Percentiles rank a stretch among this genome's conserved stretches.
Conservation (phyloP, 768 basidiomycete species). For the Xerocomellus dryophilus region DNA sequence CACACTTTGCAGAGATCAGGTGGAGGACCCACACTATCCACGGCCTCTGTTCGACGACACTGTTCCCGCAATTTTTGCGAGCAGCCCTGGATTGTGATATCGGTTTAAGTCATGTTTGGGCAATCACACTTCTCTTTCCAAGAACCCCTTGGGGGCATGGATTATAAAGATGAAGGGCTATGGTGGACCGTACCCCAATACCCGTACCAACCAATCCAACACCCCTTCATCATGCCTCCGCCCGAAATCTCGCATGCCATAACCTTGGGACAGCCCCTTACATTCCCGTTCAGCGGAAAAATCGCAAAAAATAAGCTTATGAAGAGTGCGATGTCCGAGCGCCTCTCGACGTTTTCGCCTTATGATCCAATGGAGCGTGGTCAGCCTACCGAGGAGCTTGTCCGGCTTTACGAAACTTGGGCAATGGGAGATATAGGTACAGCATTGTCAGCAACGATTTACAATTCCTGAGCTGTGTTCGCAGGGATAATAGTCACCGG, state of each 20-base stretch:
- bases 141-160: conserved; percentile 6
- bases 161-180: conserved; percentile 20
- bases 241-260: conserved; percentile 18
- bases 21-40: background rate
- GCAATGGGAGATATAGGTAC: conserved; percentile 32
- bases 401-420: conserved; percentile 36
- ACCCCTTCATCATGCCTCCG: conserved; percentile 12
- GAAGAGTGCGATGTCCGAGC: conserved; percentile 37
- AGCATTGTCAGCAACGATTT: background rate
- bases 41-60: too few species aligned
- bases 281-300: conserved; percentile 31
- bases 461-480: conserved; percentile 3
- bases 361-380: conserved; percentile 30
- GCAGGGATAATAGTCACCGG: conserved; percentile 33
- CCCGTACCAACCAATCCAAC: conserved; percentile 15
- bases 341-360: conserved; percentile 34
- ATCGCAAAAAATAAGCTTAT: conserved; percentile 31
- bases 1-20: background rate
- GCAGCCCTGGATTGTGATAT: conserved; percentile 1
- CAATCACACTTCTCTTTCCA: conserved; percentile 7
- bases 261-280: conserved; percentile 24
- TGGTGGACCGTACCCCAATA: conserved; percentile 11
- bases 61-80: background rate
- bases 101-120: conserved; percentile 13
- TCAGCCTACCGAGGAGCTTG: conserved; percentile 33